Percentiles rank a stretch among this genome's conserved stretches.
These are phyloP conservation scores for Pisolithus sp. DNA, from an alignment of 768 basidiomycete species.

Conservation along the genomic window DNA sequence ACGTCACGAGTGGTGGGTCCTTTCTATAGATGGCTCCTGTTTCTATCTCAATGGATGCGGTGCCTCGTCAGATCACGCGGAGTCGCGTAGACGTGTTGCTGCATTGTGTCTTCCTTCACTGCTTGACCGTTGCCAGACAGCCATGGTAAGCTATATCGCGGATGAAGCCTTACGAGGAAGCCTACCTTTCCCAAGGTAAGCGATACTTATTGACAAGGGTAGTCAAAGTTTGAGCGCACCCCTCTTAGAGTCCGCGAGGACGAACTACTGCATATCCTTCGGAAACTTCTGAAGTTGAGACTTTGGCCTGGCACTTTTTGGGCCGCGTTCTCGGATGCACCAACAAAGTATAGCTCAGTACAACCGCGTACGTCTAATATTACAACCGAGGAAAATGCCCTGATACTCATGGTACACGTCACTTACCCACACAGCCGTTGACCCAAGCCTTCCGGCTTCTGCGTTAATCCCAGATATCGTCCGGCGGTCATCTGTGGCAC, in stretches of 20 bases:
- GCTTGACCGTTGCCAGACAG: conserved; percentile 65
- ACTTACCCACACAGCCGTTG: conserved; percentile 25
- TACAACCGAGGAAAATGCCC: no score
- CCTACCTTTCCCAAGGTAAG: conserved; percentile 80
- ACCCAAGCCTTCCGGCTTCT: conserved; percentile 42
- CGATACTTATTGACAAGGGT: not conserved
- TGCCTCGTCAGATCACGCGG: conserved; percentile 49
- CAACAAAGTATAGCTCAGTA: conserved; percentile 44
- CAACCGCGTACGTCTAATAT: conserved; percentile 48
- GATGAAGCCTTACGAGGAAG: conserved; percentile 82
- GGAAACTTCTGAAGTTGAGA: conserved; percentile 64
- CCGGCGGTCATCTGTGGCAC: conserved; percentile 69
- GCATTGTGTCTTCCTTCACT: conserved; percentile 66
- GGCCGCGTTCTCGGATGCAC: conserved; percentile 66
- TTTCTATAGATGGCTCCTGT: no score
- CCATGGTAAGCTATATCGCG: conserved; percentile 70
- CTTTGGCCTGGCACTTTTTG: conserved; percentile 73
- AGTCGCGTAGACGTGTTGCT: conserved; percentile 60
- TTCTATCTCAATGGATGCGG: not conserved
- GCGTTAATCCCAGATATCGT: conserved; percentile 63
- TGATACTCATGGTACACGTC: not conserved
- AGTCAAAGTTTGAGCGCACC: not conserved
- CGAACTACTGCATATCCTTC: conserved; percentile 79
- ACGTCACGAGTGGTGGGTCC: conserved; percentile 50
- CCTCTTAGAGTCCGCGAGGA: conserved; percentile 70